Conservation (phyloP, 371 early-diverging fungal species). For the Blakeslea trispora region DNA sequence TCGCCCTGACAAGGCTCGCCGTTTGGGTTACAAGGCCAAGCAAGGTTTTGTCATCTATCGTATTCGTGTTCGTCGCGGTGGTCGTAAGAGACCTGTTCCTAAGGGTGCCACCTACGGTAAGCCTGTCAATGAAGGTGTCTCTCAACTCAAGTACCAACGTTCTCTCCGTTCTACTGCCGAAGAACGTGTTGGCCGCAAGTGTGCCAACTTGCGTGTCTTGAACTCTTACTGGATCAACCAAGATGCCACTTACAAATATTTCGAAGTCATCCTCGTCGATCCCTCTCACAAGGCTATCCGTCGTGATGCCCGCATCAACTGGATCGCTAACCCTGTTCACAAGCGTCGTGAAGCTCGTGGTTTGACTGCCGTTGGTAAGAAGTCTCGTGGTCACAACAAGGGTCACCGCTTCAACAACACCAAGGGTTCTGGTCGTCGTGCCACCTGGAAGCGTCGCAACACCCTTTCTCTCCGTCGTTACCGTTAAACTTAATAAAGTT, state of each 20-base stretch:
- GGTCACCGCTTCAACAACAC: slow-evolving; percentile 99
- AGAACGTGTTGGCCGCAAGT: slow-evolving; percentile 96
- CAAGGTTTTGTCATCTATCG: slow-evolving; percentile 98
- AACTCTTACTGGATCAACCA: slow-evolving; percentile 99
- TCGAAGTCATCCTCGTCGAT: slow-evolving; percentile 98
- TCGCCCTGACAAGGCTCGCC: slow-evolving; percentile 99
- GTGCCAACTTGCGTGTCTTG: slow-evolving; percentile 94
- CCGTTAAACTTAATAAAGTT: too few relatives aligned
- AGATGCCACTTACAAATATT: slow-evolving; percentile 99
- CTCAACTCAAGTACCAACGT: slow-evolving; percentile 96
- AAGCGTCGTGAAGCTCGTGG: slow-evolving; percentile 99
- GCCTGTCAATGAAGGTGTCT: slow-evolving; percentile 97
- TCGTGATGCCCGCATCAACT: slow-evolving; percentile 98
- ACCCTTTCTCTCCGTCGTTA: slow-evolving; percentile 82
- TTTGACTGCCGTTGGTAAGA: slow-evolving; percentile 96
- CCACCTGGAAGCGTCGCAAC: slow-evolving; percentile 77
- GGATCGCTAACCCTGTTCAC: slow-evolving; percentile 97
- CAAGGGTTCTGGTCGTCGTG: slow-evolving; percentile 93
- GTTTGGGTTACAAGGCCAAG: slow-evolving; percentile 99
- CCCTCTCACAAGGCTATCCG: slow-evolving; percentile 97
- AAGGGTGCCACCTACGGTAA: slow-evolving; percentile 99
- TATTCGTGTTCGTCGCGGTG: slow-evolving; percentile 98
- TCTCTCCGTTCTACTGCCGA: slow-evolving; percentile 94
- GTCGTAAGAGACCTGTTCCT: slow-evolving; percentile 93
- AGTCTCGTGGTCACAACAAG: slow-evolving; percentile 98